Base-by-base conservation (phyloP, 768 basidiomycete genomes). In the Mycena rebaudengoi region DNA sequence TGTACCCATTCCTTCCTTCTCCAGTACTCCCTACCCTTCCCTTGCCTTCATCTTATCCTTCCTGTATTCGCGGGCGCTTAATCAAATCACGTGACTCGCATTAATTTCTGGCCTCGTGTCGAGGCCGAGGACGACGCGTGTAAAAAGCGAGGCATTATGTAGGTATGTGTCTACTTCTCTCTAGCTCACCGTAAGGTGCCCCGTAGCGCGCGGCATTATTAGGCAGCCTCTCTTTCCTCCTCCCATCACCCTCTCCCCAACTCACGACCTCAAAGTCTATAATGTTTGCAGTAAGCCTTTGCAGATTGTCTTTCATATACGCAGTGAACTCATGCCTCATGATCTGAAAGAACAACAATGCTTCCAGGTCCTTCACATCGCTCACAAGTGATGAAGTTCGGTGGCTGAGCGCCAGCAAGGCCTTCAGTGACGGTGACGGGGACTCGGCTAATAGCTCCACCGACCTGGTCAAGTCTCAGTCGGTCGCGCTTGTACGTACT, bases 351-450 rank as follows among this genome's bases (percentile, higher is more conserved):
- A 61, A 70, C 62, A 71, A 72, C 70, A 76, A 77, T 59, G 74
- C 74, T 60, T 73, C 70, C 55, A 60, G 70, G 48, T 75, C 71
- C 41, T 73, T 78, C 54, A 68, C 67, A 39, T 70, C 76, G 53
- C 73, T 81, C 60, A 79, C 80, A 57, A 74, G 77, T 59, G 85
- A 85, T 64, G 85, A 85, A 71, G 74, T 84, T 52, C 75, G 81
- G 23, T 86, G 85, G 85, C 75, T 86, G 20, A 78, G 81, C 48
- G 83, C 82, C 26, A 81, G 78, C 40, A 70, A 72, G 48, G 62
- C 62, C 30, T 41, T 70, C 29, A 54, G 51, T 33, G 62, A 63
- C 30, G 48, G 45, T 25, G 57, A 60, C 6, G 64, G 50, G 20
- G 66, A 68, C 59, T 60, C 59, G 20, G 59, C 43, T 37, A 53